phyloP scores from a whole-genome alignment of 2,329 filamentous ascomycete species.

The Pseudonectria buxi region DNA sequence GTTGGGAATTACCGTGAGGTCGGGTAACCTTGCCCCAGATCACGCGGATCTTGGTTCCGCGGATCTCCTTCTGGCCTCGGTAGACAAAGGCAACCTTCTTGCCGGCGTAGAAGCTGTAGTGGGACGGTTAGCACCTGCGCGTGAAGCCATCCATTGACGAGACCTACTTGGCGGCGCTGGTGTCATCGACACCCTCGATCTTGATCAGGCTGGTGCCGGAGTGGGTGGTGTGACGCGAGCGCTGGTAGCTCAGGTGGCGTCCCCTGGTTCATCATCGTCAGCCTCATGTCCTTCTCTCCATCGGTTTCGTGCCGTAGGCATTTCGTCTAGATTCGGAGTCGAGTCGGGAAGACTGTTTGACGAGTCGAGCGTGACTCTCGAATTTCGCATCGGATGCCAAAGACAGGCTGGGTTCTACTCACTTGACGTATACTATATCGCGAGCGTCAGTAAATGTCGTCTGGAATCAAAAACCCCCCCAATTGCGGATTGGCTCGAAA shows the following conservation, averaged over 20 bases:
- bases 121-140: slow-evolving; percentile 18
- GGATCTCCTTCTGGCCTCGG: slow-evolving; percentile 88
- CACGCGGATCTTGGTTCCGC: slow-evolving; percentile 96
- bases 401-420: slow-evolving; percentile 39
- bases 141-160: slow-evolving; percentile 1
- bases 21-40: slow-evolving; percentile 99
- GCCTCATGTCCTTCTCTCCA: slow-evolving; percentile 17
- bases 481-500: slow-evolving; percentile 8
- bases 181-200: slow-evolving; percentile 95
- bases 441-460: slow-evolving; percentile 31
- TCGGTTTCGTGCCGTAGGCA: slow-evolving; percentile 15
- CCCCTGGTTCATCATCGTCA: slow-evolving; percentile 54
- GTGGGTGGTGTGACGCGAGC: slow-evolving; percentile 86
- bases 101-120: slow-evolving; percentile 80
- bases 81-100: slow-evolving; percentile 99
- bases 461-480: slow-evolving; percentile 11
- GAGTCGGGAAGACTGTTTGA: slow-evolving; percentile 12
- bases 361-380: slow-evolving; percentile 6
- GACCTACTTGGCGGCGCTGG: slow-evolving; percentile 77
- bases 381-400: slow-evolving; percentile 10
- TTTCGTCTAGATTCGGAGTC: slow-evolving; percentile 16
- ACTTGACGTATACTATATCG: slow-evolving; percentile 76
- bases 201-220: slow-evolving; percentile 91
- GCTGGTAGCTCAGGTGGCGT: slow-evolving; percentile 97
- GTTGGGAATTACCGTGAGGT: slow-evolving; percentile 68